phyloP scores from a whole-genome alignment of 2,329 filamentous ascomycete species.

The Sporothrix pseudoabietina region DNA sequence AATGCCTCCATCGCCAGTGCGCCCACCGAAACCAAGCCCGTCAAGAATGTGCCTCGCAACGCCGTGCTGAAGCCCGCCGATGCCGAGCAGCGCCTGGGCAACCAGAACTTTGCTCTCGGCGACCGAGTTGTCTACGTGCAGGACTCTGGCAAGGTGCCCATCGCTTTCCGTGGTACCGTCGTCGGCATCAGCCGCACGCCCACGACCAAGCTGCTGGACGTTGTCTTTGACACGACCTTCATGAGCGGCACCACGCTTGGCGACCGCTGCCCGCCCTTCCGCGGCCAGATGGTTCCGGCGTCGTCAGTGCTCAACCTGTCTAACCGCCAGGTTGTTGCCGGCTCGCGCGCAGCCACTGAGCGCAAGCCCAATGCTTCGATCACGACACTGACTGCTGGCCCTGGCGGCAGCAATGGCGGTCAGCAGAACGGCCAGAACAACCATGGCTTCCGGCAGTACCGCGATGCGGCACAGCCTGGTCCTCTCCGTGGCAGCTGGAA shows the following conservation, averaged over 20 bases:
- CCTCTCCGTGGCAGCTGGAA: conserved; percentile 61
- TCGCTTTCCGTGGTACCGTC: conserved; percentile 89
- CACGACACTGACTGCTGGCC: conserved; percentile 51
- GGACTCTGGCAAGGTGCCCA: conserved; percentile 90
- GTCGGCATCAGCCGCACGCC: conserved; percentile 89
- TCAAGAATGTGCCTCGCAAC: conserved; percentile 80
- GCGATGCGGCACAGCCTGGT: conserved; percentile 57
- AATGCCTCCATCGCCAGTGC: conserved; percentile 51
- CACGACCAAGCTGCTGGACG: conserved; percentile 78
- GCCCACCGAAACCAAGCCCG: conserved; percentile 64
- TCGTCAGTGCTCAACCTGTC: conserved; percentile 88
- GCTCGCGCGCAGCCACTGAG: conserved; percentile 60
- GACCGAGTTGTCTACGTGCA: conserved; percentile 93
- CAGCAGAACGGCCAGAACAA: conserved; percentile 15
- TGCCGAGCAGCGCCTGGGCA: conserved; percentile 87
- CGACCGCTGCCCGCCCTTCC: conserved; percentile 88
- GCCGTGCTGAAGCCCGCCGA: conserved; percentile 92
- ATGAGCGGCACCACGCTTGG: conserved; percentile 95
- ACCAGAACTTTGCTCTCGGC: conserved; percentile 80
- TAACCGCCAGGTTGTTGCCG: conserved; percentile 75
- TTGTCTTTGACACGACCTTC: conserved; percentile 92
- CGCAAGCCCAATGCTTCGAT: conserved; percentile 53
- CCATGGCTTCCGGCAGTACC: conserved; percentile 60
- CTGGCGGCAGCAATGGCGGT: conserved; percentile 50
- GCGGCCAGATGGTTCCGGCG: conserved; percentile 85